These are phyloP conservation scores for Penicillium sp. DNA, from an alignment of 2,329 filamentous ascomycete genomes.

Conservation along the genomic window DNA sequence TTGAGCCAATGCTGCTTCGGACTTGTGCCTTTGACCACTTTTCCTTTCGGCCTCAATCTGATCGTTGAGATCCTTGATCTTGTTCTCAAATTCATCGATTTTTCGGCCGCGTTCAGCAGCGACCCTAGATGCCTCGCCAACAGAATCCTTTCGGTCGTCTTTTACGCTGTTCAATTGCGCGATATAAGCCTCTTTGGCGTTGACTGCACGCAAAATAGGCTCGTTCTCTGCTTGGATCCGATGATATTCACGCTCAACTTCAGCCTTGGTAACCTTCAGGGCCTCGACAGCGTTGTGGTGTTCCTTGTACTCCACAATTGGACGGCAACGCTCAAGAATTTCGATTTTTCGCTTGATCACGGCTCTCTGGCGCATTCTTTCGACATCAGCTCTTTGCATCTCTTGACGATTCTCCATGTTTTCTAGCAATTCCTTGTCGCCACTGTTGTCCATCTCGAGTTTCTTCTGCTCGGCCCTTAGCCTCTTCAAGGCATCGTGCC, in stretches of 20 bases:
- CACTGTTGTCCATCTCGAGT: conserved; percentile 56
- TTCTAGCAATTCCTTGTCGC: conserved; percentile 61
- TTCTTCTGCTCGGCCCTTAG: conserved; percentile 68
- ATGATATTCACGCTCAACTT: conserved; percentile 56
- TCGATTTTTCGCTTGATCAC: conserved; percentile 63
- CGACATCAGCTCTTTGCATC: conserved; percentile 74
- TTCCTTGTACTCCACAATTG: conserved; percentile 63
- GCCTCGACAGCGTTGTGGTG: conserved; percentile 49
- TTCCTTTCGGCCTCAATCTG: conserved; percentile 53
- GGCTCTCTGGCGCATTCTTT: conserved; percentile 73
- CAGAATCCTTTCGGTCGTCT: conserved; percentile 51
- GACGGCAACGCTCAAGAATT: conserved; percentile 63
- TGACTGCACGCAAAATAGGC: conserved; percentile 68
- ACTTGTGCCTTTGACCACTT: conserved; percentile 50
- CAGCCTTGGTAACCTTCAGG: conserved; percentile 55
- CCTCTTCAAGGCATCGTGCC: conserved; percentile 71
- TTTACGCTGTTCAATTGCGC: conserved; percentile 55
- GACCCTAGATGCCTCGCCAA: conserved; percentile 54
- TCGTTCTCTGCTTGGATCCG: conserved; percentile 60
- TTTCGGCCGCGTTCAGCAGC: conserved; percentile 41
- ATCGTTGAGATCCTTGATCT: conserved; percentile 35
- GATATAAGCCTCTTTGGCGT: conserved; percentile 66
- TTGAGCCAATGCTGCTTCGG: conserved; percentile 51
- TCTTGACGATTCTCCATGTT: conserved; percentile 71
- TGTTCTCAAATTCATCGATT: conserved; percentile 38